These are phyloP conservation scores for Colletotrichum phormii DNA, from an alignment of 2,329 filamentous ascomycete genomes.

Conservation along the genomic window DNA sequence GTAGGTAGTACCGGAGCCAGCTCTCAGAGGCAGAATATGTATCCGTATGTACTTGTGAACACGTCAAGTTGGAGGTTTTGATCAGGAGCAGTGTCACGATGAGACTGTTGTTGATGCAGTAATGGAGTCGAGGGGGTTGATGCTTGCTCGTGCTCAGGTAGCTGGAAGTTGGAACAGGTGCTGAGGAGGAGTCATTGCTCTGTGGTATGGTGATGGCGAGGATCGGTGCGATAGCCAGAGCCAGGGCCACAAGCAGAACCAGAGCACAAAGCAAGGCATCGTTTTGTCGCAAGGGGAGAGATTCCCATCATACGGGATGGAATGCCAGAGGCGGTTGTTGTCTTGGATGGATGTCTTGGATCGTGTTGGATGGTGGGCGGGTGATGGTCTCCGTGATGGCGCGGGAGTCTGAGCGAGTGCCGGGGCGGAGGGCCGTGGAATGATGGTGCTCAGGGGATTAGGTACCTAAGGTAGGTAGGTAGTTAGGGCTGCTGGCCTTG, in stretches of 20 bases:
- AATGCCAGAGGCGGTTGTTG: constrained; percentile 29
- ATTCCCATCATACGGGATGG: constrained; percentile 14
- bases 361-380: background rate
- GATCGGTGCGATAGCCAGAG: background rate
- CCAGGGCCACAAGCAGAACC: background rate
- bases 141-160: constrained; percentile 10
- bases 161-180: background rate
- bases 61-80: background rate
- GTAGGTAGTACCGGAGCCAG: background rate
- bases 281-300: constrained; percentile 8
- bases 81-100: constrained; percentile 15
- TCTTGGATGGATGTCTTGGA: constrained; percentile 12
- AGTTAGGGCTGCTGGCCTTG: no score
- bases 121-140: background rate
- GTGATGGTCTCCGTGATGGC: constrained; percentile 14
- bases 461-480: no score
- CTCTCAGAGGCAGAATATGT: background rate
- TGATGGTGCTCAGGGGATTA: constrained; percentile 2
- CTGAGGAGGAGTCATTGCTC: background rate
- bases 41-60: background rate
- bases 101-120: constrained; percentile 14
- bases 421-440: constrained; percentile 9
- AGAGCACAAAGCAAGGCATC: background rate
- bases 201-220: background rate
- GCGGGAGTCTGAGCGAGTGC: constrained; percentile 21